Evolutionary conservation across 177 flowering plant species (phyloP).

Genomic region (Vitis hybrid): DNA sequence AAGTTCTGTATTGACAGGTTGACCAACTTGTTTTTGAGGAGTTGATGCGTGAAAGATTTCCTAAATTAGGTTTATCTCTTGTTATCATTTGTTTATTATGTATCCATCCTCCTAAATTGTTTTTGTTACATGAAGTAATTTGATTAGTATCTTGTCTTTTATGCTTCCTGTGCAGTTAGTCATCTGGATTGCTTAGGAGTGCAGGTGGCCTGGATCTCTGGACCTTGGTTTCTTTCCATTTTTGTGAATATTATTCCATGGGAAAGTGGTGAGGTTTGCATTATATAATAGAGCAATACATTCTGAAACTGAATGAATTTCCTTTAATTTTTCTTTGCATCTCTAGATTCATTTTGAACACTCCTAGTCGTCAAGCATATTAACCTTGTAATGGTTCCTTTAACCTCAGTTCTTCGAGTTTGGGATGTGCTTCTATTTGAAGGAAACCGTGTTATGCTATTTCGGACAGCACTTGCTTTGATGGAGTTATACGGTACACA

Average conservation of each 20-base stretch:
- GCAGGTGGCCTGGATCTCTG: constrained; percentile 97
- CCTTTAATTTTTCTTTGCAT: background rate
- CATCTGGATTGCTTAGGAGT: constrained; percentile 99
- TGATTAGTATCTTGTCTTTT: constrained; percentile 17
- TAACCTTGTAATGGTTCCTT: constrained; percentile 18
- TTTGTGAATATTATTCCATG: constrained; percentile 98
- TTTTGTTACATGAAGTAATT: constrained; percentile 1
- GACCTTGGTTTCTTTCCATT: constrained; percentile 98
- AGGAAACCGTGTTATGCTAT: constrained; percentile 97
- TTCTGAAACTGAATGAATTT: background rate
- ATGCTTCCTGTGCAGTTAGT: constrained; percentile 70
- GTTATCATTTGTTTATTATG: constrained; percentile 3
- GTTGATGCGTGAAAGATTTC: constrained; percentile 88
- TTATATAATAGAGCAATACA: constrained; percentile 10
- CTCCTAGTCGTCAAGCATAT: background rate
- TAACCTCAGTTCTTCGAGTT: constrained; percentile 74
- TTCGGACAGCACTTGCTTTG: constrained; percentile 87
- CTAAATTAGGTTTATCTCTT: constrained; percentile 69
- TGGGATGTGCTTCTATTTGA: constrained; percentile 99
- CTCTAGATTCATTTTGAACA: background rate
- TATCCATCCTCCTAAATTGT: background rate
- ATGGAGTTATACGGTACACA: constrained; percentile 94
- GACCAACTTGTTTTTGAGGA: constrained; percentile 98
- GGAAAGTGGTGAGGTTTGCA: constrained; percentile 93
- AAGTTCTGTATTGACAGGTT: constrained; percentile 52